A percentile compares a stretch with the other conserved stretches of the same genome.
phyloP scores from a whole-genome alignment of 257 asterid genomes.

The Solanum virginianum region DNA sequence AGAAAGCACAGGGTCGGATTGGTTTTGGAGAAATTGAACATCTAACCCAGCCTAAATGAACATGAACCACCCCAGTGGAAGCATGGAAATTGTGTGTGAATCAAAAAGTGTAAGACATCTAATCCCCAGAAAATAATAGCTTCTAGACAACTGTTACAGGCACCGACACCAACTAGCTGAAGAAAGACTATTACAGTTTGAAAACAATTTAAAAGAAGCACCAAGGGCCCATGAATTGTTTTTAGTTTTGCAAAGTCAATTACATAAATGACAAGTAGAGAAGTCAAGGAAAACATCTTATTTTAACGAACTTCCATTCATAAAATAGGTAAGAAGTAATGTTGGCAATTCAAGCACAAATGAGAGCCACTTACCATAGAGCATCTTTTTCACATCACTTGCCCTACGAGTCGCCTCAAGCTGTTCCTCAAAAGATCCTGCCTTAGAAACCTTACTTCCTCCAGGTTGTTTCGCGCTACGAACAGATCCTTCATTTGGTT shows the following conservation, averaged over 20 bases:
- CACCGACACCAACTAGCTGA: neutral
- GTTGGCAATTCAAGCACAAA: neutral
- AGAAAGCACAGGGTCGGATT: neutral
- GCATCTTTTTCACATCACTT: constrained; percentile 73
- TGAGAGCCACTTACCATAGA: constrained; percentile 53
- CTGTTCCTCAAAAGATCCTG: constrained; percentile 83
- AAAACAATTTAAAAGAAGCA: neutral
- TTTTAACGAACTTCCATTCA: neutral
- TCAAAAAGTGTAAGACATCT: neutral
- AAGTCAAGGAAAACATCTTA: neutral
- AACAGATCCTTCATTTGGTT: constrained; percentile 25
- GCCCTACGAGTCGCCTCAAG: constrained; percentile 99
- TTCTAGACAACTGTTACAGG: neutral
- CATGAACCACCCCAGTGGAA: neutral
- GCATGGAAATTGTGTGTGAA: neutral
- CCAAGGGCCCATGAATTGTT: neutral
- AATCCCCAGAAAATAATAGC: neutral
- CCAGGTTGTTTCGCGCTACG: constrained; percentile 21
- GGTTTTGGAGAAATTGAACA: neutral
- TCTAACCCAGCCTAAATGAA: neutral
- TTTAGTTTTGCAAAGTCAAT: neutral
- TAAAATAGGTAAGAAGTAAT: neutral
- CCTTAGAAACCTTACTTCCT: constrained; percentile 35
- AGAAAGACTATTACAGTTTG: neutral
- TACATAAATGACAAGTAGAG: neutral